phyloP scores from a whole-genome alignment of 2,329 filamentous ascomycete genomes.

The Fusarium illudens region DNA sequence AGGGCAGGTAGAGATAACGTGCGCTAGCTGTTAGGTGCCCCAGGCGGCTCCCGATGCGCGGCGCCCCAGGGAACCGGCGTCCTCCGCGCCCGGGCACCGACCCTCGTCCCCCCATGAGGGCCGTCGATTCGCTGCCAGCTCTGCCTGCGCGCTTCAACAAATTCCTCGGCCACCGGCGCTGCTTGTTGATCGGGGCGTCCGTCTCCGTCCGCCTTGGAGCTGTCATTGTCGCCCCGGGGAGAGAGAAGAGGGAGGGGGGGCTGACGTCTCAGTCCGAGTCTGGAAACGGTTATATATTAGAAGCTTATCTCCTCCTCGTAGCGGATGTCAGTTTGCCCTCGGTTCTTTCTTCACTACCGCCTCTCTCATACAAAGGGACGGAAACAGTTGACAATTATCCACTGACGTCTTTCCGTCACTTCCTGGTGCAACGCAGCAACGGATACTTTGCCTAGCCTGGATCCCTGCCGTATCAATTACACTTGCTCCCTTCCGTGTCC shows the following conservation, averaged over 20 bases:
- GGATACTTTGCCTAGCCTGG: slow-evolving; percentile 18
- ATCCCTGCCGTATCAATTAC: slow-evolving; percentile 5
- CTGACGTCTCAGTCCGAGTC: slow-evolving; percentile 22
- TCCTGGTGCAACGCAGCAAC: slow-evolving; percentile 1
- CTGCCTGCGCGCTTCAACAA: not conserved
- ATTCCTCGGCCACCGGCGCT: slow-evolving; percentile 36
- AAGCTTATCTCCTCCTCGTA: slow-evolving; percentile 14
- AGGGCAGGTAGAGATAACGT: slow-evolving; percentile 24
- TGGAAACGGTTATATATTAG: slow-evolving; percentile 27
- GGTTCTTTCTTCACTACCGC: not conserved
- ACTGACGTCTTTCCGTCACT: slow-evolving; percentile 4
- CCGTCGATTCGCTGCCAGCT: slow-evolving; percentile 33
- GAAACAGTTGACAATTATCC: not conserved
- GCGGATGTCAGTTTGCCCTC: not conserved
- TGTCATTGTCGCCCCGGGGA: slow-evolving; percentile 9
- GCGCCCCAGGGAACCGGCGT: slow-evolving; percentile 39
- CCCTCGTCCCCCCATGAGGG: slow-evolving; percentile 36
- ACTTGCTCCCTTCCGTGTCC: slow-evolving; percentile 9
- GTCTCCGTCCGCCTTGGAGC: slow-evolving; percentile 29
- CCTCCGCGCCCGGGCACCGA: slow-evolving; percentile 39
- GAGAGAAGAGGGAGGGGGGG: slow-evolving; percentile 21
- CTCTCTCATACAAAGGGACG: not conserved
- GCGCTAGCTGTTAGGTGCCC: slow-evolving; percentile 1
- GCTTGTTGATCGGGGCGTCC: slow-evolving; percentile 37
- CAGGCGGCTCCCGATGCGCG: slow-evolving; percentile 34